phyloP scores from a whole-genome alignment of 73 alveolate species.

The Blepharisma stoltei region DNA sequence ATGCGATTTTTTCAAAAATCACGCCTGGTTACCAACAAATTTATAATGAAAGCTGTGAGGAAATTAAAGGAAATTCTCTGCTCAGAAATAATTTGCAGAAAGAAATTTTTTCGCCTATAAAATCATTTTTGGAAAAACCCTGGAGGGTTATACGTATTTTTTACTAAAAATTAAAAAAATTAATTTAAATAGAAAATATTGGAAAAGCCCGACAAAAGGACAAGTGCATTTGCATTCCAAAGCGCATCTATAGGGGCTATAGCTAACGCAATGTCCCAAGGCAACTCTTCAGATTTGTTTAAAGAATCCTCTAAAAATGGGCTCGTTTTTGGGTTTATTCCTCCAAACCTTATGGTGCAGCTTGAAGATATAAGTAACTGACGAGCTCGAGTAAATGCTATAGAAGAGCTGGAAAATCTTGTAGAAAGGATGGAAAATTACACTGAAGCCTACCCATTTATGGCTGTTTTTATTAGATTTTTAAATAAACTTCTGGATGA shows the following conservation, averaged over 20 bases:
- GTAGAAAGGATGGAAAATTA: background rate
- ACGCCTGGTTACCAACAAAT: slow-evolving; percentile 8
- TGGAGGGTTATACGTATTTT: no score
- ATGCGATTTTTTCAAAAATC: background rate
- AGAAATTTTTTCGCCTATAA: background rate
- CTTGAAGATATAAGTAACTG: slow-evolving; percentile 25
- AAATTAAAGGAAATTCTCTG: background rate
- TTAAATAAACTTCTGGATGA: slow-evolving; percentile 19
- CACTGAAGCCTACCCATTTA: background rate
- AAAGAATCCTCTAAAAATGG: slow-evolving; percentile 16
- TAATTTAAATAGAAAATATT: no score
- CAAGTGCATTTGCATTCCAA: background rate
- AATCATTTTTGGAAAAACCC: slow-evolving; percentile 10
- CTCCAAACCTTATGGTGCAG: slow-evolving; percentile 21
- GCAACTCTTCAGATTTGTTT: background rate
- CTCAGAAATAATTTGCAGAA: background rate
- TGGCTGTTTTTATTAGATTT: slow-evolving; percentile 23
- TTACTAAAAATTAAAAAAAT: no score
- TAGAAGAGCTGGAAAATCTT: slow-evolving; percentile 29
- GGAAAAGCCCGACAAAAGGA: background rate
- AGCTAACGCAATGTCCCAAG: background rate
- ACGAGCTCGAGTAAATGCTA: slow-evolving; percentile 19
- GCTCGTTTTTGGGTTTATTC: slow-evolving; percentile 30
- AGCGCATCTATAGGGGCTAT: slow-evolving; percentile 2
- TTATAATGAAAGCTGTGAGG: background rate